Base-by-base conservation (phyloP, 2,329 filamentous ascomycete genomes). In the Aspergillus chevalieri region DNA sequence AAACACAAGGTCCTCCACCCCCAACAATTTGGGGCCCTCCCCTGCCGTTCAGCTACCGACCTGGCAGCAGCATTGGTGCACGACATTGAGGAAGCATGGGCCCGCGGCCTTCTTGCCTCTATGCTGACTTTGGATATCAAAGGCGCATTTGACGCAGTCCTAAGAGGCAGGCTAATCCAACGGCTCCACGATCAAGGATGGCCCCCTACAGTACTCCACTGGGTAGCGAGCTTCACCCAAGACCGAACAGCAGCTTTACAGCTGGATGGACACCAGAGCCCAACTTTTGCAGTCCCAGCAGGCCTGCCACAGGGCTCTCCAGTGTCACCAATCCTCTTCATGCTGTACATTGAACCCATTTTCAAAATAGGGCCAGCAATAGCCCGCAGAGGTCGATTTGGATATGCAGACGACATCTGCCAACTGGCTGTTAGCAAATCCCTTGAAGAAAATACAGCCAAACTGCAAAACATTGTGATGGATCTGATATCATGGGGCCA, bases 271-370 rank as follows among this genome's bases (percentile, higher is more conserved):
- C 10, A 42, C 26, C 6, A 30, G 8, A 38, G 38, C n/a, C 46
- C 21, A 17, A 6, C 19, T n/a, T 42, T 41, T 19, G 21, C 26
- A 4, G 33, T 47, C 21, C 24, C 24, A 22, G 39, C 34, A 21
- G 46, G 46, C 36, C 24, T 47, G 1, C 38, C 21, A 21, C 21
- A 21, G 21, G 46, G 46, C 19, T 47, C 46, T 6, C 46, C 46
- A 8, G 22, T 42, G 4, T 47, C 46, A 5, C 46, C 34, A 26
- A 41, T 47, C 22, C 36, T 47, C 22, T 47, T 47, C 19, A 47
- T 47, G 34, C 46, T 47, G 4, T 47, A 42, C 22, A 24, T 42
- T 14, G 46, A 12, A 21, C 46, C 46, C 10, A 17, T 47, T 2
- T 47, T 47, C 46, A 10, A 6, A 21, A 12, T 47, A n/a, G 46